Evolutionary conservation across 2,329 filamentous ascomycete genomes (phyloP).

Genomic region (Mycocentrospora acerina): DNA sequence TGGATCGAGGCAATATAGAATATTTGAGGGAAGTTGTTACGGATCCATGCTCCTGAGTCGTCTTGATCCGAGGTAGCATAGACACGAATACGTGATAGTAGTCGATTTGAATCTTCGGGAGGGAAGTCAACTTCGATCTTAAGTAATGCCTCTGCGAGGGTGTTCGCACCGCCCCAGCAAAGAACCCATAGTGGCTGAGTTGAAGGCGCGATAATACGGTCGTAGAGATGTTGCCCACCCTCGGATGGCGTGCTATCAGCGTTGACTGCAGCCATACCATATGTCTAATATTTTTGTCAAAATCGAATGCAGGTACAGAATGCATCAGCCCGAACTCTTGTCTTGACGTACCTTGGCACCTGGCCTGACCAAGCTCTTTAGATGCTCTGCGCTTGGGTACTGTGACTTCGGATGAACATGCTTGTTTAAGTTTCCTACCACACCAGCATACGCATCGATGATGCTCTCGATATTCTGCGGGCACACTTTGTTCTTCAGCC

Average conservation of each 20-base stretch:
- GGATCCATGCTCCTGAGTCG: slow-evolving; percentile 59
- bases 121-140: slow-evolving; percentile 38
- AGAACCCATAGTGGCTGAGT: slow-evolving; percentile 54
- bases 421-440: slow-evolving; percentile 52
- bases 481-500: slow-evolving; percentile 42
- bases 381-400: slow-evolving; percentile 30
- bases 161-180: slow-evolving; percentile 57
- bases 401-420: slow-evolving; percentile 43
- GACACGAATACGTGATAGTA: slow-evolving; percentile 36
- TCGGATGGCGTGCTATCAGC: slow-evolving; percentile 41
- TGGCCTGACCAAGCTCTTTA: slow-evolving; percentile 28
- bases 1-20: slow-evolving; percentile 60
- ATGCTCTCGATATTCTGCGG: slow-evolving; percentile 41
- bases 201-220: slow-evolving; percentile 42
- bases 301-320: too few species aligned
- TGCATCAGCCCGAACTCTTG: too few species aligned
- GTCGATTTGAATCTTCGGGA: slow-evolving; percentile 35
- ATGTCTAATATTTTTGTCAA: slow-evolving; percentile 25
- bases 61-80: slow-evolving; percentile 61
- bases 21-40: slow-evolving; percentile 55
- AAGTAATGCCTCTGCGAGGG: slow-evolving; percentile 53
- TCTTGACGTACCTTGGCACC: slow-evolving; percentile 31
- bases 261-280: slow-evolving; percentile 42
- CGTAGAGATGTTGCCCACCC: slow-evolving; percentile 50
- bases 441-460: slow-evolving; percentile 35